Conservation (phyloP, 2,329 filamentous ascomycete genomes). For the Penicillium frequentans region DNA sequence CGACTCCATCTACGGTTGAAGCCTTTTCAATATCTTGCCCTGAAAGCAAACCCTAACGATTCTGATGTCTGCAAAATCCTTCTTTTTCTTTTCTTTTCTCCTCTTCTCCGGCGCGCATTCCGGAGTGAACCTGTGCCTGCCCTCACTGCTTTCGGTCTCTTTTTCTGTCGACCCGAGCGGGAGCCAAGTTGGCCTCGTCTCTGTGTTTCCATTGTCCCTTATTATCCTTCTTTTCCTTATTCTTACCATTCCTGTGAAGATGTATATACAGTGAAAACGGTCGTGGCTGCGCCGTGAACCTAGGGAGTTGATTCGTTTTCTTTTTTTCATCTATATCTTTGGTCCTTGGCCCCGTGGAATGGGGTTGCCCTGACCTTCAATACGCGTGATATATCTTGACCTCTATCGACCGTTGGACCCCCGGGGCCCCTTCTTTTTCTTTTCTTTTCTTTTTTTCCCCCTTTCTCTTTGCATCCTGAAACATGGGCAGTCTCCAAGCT, state of each 20-base stretch:
- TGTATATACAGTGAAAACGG: constrained; percentile 11
- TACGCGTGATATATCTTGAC: neutral
- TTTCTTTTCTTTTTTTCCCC: neutral
- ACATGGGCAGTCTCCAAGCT: too few relatives aligned
- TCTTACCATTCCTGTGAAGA: neutral
- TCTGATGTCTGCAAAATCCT: neutral
- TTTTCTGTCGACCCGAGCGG: neutral
- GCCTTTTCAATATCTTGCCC: neutral
- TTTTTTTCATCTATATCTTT: neutral
- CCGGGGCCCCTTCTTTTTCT: too few relatives aligned
- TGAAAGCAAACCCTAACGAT: neutral
- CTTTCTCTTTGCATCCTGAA: neutral
- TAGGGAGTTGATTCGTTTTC: constrained; percentile 2
- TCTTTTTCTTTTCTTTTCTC: neutral
- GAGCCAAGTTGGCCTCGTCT: neutral
- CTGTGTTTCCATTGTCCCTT: neutral
- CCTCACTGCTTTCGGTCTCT: neutral
- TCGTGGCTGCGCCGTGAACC: constrained; percentile 5
- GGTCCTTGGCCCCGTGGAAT: neutral
- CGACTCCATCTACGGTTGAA: constrained; percentile 35
- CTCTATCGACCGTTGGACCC: neutral
- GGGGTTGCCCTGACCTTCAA: neutral
- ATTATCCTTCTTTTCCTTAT: neutral
- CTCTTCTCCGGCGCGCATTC: neutral
- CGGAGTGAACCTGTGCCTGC: neutral